Percentiles rank a stretch among this genome's conserved stretches.
phyloP scores from a whole-genome alignment of 163 green algal species.

The Smithsoniella earleae region DNA sequence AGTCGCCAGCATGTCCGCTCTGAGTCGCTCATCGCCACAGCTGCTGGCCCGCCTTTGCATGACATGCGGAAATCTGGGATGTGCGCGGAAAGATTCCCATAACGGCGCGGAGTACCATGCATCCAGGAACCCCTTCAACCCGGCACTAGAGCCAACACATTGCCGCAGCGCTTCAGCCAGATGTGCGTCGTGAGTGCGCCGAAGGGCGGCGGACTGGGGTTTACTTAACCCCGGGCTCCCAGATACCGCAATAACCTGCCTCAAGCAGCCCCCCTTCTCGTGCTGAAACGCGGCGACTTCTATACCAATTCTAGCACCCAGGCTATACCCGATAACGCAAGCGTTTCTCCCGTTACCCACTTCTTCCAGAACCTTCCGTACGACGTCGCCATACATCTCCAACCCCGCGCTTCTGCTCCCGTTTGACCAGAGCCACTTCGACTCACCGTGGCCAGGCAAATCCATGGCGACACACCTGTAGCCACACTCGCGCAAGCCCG shows the following conservation, averaged over 20 bases:
- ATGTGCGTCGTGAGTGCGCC: neutral
- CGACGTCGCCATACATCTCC: slow-evolving; percentile 27
- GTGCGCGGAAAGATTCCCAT: slow-evolving; percentile 41
- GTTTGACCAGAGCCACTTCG: slow-evolving; percentile 5
- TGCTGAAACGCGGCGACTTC: slow-evolving; percentile 36
- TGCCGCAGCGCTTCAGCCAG: neutral
- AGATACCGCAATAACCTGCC: slow-evolving; percentile 36
- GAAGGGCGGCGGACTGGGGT: neutral
- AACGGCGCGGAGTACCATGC: slow-evolving; percentile 53
- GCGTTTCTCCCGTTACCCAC: slow-evolving; percentile 15
- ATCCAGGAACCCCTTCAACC: slow-evolving; percentile 41
- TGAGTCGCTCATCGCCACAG: neutral
- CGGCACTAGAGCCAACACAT: slow-evolving; percentile 33
- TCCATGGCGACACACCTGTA: slow-evolving; percentile 57
- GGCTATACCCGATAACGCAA: slow-evolving; percentile 74
- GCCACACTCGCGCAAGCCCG: slow-evolving; percentile 38
- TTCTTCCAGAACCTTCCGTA: neutral
- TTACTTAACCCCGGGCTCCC: slow-evolving; percentile 31
- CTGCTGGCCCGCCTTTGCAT: neutral
- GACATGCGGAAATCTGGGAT: slow-evolving; percentile 45
- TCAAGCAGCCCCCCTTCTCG: slow-evolving; percentile 32
- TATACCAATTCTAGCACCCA: slow-evolving; percentile 68
- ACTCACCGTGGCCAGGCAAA: slow-evolving; percentile 66
- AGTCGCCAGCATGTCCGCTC: too few relatives aligned
- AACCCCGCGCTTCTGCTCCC: neutral